Evolutionary conservation across 495 filamentous ascomycete genomes (phyloP), one percentile per base, ranked within the genome.

Genomic region (Zalerion maritima): DNA sequence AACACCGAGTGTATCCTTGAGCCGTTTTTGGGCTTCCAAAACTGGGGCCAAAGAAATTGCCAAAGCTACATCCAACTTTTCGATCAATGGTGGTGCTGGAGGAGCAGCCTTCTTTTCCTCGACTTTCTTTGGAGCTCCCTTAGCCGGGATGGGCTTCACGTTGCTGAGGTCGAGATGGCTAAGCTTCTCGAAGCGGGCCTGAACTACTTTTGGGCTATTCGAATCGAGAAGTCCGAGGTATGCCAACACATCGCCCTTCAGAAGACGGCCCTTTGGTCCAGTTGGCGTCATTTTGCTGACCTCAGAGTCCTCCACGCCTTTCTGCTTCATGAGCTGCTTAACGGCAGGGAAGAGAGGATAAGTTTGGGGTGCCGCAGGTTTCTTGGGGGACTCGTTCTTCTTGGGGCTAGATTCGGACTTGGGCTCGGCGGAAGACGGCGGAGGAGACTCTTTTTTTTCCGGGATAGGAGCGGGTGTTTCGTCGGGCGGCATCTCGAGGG

Each of bases 221-320:
- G 71, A 52, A 24, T 74, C 54, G 42, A 94, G 79, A 31, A 56
- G 57, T 28, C 91, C 89, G 9, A 96, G 57, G 49, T 87, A 89
- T 18, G 84, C 84, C 24, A 97, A 71, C 6, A 97, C 81, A 49
- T 97, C 89, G 26, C 89, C 89, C 58, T 97, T 97, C 19, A 97
- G 66, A 23, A 97, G 62, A 26, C 91, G 76, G 26, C 86, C 85
- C 50, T 75, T 79, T 19, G 89, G 89, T 10, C 89, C 89, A 16
- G 77, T 86, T 6, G 82, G 74, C 13, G 72, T 78, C 48, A 97
- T 94, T 45, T 78, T 74, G 50, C 75, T 64, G 17, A 78, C 55
- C 36, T 78, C 80, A 14, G 73, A 73, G 27, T 71, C 63, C 24
- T 78, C 62, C 16, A 96, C 53, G 33, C 70, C 71, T 43, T 89